Evolutionary conservation across 495 filamentous ascomycete genomes (phyloP).

Genomic region (Aspergillus nanangensis): DNA sequence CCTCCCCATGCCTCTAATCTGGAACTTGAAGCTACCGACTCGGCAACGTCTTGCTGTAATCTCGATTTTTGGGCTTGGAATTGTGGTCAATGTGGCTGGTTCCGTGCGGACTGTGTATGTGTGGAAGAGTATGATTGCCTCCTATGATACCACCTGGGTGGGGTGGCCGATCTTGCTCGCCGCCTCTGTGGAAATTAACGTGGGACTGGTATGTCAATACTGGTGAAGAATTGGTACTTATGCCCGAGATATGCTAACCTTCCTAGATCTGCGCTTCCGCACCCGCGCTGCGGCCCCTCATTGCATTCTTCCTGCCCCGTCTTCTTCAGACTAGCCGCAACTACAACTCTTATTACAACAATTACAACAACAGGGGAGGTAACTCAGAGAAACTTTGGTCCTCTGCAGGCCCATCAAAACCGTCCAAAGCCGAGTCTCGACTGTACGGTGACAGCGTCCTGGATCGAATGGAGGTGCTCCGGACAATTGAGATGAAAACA

Average conservation of each 20-base stretch:
- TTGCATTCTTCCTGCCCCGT: conserved; percentile 38
- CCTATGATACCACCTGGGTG: conserved; percentile 51
- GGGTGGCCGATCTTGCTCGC: conserved; percentile 49
- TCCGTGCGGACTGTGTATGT: conserved; percentile 50
- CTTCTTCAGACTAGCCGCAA: conserved; percentile 28
- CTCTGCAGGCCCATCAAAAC: conserved; percentile 15
- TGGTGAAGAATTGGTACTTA: no score
- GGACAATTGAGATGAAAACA: conserved; percentile 33
- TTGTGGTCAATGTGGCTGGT: conserved; percentile 55
- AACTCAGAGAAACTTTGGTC: conserved; percentile 22
- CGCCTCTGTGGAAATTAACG: conserved; percentile 51
- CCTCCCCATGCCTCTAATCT: conserved; percentile 56
- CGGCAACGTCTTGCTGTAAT: conserved; percentile 53
- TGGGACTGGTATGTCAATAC: conserved; percentile 50
- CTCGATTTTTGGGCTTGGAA: conserved; percentile 54
- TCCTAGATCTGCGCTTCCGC: conserved; percentile 51
- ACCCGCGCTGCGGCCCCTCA: conserved; percentile 50
- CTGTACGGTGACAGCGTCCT: conserved; percentile 2
- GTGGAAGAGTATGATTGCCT: conserved; percentile 43
- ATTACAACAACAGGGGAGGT: conserved; percentile 16
- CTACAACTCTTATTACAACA: conserved; percentile 15
- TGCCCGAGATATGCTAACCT: conserved; percentile 6
- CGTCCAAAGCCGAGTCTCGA: conserved; percentile 5
- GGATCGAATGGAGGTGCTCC: conserved; percentile 16
- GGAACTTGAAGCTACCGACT: conserved; percentile 49